Conservation (phyloP, 805 yeast species). For the Hanseniaspora clermontiae region DNA sequence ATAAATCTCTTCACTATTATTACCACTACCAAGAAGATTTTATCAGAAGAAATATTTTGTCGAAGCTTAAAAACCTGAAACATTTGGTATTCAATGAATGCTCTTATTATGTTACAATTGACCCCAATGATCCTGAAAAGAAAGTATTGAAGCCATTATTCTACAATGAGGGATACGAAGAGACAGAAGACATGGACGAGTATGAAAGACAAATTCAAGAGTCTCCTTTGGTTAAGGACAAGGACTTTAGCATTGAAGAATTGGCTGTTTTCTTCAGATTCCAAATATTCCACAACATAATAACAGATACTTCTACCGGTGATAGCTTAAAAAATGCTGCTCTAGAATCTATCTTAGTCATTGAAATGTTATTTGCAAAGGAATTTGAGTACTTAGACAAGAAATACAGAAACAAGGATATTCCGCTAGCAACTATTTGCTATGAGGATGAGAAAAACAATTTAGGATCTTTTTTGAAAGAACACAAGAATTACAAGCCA, state of each 20-base stretch:
- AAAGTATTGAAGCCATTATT: slow-evolving; percentile 29
- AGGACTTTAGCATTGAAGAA: slow-evolving; percentile 1
- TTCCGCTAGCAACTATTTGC: slow-evolving; percentile 7
- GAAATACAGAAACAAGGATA: slow-evolving; percentile 2
- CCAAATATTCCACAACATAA: slow-evolving; percentile 5
- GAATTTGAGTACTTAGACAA: background rate
- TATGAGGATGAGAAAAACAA: slow-evolving; percentile 1
- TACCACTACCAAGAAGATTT: slow-evolving; percentile 14
- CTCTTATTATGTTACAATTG: slow-evolving; percentile 26
- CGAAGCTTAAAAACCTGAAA: slow-evolving; percentile 26
- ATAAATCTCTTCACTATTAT: slow-evolving; percentile 9
- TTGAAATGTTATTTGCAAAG: slow-evolving; percentile 1
- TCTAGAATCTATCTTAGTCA: slow-evolving; percentile 7
- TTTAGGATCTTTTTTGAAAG: slow-evolving; percentile 7
- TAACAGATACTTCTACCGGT: slow-evolving; percentile 7
- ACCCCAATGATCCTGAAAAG: slow-evolving; percentile 15
- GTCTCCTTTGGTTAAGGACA: background rate
- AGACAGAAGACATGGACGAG: slow-evolving; percentile 22
- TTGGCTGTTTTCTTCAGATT: slow-evolving; percentile 13
- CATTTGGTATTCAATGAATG: slow-evolving; percentile 32
- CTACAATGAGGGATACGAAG: slow-evolving; percentile 24
- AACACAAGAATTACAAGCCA: background rate
- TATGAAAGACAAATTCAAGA: background rate
- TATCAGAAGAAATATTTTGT: slow-evolving; percentile 22
- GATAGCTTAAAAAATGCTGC: slow-evolving; percentile 7